Evolutionary conservation across 2,329 filamentous ascomycete species (phyloP).

Genomic region (Dryadomyces quercivorus): DNA sequence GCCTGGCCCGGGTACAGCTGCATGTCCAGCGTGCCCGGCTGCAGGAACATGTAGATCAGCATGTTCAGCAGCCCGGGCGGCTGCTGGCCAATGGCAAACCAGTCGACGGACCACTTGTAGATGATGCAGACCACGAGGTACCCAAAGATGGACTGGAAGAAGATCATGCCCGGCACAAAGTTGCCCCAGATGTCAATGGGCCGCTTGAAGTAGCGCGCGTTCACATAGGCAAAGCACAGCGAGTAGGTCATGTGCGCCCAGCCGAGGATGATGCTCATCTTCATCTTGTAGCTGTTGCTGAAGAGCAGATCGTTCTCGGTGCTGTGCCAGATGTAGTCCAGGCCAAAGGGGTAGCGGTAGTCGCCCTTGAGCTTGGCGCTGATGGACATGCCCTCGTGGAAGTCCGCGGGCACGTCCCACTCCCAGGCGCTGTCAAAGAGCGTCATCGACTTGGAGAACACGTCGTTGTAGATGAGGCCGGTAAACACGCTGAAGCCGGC

Average conservation of each 20-base stretch:
- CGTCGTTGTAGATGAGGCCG: conserved; percentile 93
- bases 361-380: conserved; percentile 52
- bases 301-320: conserved; percentile 93
- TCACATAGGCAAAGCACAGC: conserved; percentile 82
- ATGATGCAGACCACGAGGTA: conserved; percentile 90
- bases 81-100: conserved; percentile 50
- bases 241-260: conserved; percentile 99
- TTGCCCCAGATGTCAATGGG: conserved; percentile 96
- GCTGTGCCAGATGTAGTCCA: conserved; percentile 95
- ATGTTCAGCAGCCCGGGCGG: conserved; percentile 93
- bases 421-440: conserved; percentile 85
- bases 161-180: conserved; percentile 96
- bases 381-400: conserved; percentile 49
- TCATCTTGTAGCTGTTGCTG: conserved; percentile 99
- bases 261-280: conserved; percentile 93
- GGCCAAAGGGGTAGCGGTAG: conserved; percentile 88
- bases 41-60: conserved; percentile 99
- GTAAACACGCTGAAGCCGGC: conserved; percentile 94
- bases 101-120: conserved; percentile 95
- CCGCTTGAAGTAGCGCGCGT: conserved; percentile 87
- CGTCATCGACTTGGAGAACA: conserved; percentile 87
- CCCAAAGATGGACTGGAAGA: conserved; percentile 98
- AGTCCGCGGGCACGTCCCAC: conserved; percentile 56
- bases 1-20: conserved; percentile 69
- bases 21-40: conserved; percentile 63